Evolutionary conservation across 352 stramenopile genomes (phyloP).

Genomic region (Globisporangium sylvaticum): DNA sequence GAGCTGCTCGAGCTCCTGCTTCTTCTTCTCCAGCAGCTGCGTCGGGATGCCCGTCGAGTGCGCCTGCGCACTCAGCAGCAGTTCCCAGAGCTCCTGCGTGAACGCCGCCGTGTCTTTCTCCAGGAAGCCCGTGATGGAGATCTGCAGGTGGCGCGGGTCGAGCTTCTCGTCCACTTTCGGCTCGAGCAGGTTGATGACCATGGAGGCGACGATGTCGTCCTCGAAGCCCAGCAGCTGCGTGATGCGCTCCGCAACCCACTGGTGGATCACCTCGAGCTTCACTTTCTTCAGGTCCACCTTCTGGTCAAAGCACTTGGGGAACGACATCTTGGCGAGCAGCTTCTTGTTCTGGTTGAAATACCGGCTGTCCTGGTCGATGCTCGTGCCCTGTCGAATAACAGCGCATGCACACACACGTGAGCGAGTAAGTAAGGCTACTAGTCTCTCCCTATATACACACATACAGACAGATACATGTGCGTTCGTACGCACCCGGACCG

Average conservation of each 20-base stretch:
- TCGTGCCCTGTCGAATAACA: constrained; percentile 38
- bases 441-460: too few relatives aligned
- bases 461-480: background rate
- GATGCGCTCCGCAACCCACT: constrained; percentile 87
- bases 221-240: constrained; percentile 88
- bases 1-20: constrained; percentile 75
- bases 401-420: background rate
- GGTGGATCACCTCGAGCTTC: constrained; percentile 86
- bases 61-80: constrained; percentile 88
- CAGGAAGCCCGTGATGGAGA: constrained; percentile 90
- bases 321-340: constrained; percentile 80
- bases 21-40: constrained; percentile 89
- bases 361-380: constrained; percentile 76
- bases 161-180: constrained; percentile 63
- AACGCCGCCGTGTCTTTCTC: constrained; percentile 84
- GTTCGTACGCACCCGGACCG: constrained; percentile 26
- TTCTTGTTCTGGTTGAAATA: constrained; percentile 89
- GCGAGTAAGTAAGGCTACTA: background rate
- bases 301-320: constrained; percentile 73
- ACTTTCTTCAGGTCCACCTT: constrained; percentile 86
- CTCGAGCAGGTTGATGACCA: constrained; percentile 84
- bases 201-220: constrained; percentile 89
- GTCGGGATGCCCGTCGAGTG: constrained; percentile 85
- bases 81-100: constrained; percentile 87
- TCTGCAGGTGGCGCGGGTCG: constrained; percentile 85